phyloP scores from a whole-genome alignment of 2,329 filamentous ascomycete species.

The Incumbomyces delicatus region DNA sequence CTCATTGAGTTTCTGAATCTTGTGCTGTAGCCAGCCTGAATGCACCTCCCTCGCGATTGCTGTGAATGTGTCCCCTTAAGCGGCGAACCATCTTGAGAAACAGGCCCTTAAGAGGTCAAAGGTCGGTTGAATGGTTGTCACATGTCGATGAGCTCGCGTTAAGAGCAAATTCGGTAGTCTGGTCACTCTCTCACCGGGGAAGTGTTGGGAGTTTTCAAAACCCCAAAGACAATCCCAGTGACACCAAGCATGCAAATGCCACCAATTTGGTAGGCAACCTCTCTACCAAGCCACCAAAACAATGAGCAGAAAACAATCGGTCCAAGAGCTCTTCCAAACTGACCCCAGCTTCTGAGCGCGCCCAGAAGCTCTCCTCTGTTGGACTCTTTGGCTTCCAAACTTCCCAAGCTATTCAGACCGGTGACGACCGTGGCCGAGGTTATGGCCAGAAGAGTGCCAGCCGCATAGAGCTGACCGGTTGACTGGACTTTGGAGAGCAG shows the following conservation, averaged over 20 bases:
- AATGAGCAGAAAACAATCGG: conserved; percentile 86
- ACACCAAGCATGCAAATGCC: conserved; percentile 72
- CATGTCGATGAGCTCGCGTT: too few relatives aligned
- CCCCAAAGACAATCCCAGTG: conserved; percentile 57
- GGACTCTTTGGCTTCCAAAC: conserved; percentile 70
- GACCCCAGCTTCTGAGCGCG: conserved; percentile 68
- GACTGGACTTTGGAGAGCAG: conserved; percentile 62
- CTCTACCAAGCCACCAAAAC: conserved; percentile 96
- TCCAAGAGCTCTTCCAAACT: conserved; percentile 76
- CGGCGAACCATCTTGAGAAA: too few relatives aligned
- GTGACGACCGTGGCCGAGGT: conserved; percentile 94
- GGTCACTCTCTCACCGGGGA: too few relatives aligned
- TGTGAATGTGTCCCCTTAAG: too few relatives aligned
- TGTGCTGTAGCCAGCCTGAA: too few relatives aligned
- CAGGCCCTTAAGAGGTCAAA: too few relatives aligned
- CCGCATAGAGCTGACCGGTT: conserved; percentile 63
- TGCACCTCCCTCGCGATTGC: too few relatives aligned
- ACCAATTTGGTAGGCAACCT: conserved; percentile 73
- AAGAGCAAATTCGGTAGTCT: too few relatives aligned
- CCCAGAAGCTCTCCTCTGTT: conserved; percentile 84
- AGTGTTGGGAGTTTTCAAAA: conserved; percentile 53
- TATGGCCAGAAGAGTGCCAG: conserved; percentile 73
- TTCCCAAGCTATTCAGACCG: conserved; percentile 80
- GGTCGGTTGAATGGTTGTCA: too few relatives aligned
- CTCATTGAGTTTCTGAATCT: too few relatives aligned